A percentile compares a stretch with the other conserved stretches of the same genome.
phyloP scores from a whole-genome alignment of 1,284 basidiomycete species.

The Butyriboletus appendiculatus region DNA sequence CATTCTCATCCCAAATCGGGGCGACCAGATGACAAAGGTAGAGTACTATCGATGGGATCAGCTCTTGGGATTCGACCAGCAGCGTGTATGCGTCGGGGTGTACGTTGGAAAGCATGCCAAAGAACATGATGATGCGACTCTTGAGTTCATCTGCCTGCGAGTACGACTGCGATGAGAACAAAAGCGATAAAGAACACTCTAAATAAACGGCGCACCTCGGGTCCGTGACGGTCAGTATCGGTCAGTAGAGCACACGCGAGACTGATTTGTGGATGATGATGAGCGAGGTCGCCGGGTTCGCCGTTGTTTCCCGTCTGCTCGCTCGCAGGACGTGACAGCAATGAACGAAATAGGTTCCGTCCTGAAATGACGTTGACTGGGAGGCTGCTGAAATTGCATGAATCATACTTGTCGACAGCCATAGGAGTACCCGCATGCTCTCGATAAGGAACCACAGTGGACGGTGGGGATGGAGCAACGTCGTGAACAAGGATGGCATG shows the following conservation, averaged over 20 bases:
- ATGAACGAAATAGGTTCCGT: conserved; percentile 40
- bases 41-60: conserved; percentile 63
- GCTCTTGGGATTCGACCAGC: conserved; percentile 51
- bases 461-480: conserved; percentile 51
- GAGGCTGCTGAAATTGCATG: conserved; percentile 17
- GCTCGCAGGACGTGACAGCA: conserved; percentile 35
- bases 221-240: conserved; percentile 42
- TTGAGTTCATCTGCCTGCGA: conserved; percentile 45
- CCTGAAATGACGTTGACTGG: conserved; percentile 33
- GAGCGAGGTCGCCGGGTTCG: conserved; percentile 30
- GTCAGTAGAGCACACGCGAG: conserved; percentile 52
- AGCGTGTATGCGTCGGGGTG: conserved; percentile 50
- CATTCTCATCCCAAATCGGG: conserved; percentile 67
- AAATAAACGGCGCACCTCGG: conserved; percentile 41
- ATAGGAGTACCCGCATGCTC: conserved; percentile 48
- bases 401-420: conserved; percentile 58
- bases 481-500: conserved; percentile 43
- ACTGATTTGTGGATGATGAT: conserved; percentile 51
- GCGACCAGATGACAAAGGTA: conserved; percentile 53
- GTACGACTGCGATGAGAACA: conserved; percentile 2
- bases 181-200: background rate
- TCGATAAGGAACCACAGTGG: conserved; percentile 50
- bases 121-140: conserved; percentile 52
- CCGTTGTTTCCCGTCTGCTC: conserved; percentile 13
- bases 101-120: conserved; percentile 55